Evolutionary conservation across 495 filamentous ascomycete species (phyloP).

Genomic region (Stereocaulon alpinum): DNA sequence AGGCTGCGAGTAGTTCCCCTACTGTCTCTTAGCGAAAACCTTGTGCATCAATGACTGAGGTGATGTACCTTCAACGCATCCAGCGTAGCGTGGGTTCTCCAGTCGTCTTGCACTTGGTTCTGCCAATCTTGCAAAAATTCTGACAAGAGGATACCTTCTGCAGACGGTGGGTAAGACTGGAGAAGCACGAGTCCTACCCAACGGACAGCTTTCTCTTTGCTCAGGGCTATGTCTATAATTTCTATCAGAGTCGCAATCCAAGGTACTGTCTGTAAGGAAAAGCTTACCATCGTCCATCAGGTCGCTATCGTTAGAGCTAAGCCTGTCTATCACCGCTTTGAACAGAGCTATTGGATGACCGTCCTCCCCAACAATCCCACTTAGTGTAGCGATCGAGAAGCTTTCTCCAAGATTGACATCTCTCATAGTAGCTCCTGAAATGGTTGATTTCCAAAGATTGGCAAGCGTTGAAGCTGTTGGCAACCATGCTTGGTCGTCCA

Average conservation of each 20-base stretch:
- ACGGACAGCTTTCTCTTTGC: slow-evolving; percentile 33
- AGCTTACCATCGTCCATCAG: slow-evolving; percentile 28
- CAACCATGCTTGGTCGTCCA: slow-evolving; percentile 27
- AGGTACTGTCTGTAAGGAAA: slow-evolving; percentile 13
- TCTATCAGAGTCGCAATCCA: slow-evolving; percentile 19
- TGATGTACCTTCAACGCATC: slow-evolving; percentile 35
- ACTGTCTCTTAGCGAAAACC: not conserved
- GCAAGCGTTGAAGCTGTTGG: slow-evolving; percentile 35
- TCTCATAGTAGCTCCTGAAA: slow-evolving; percentile 37
- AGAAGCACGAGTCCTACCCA: slow-evolving; percentile 47
- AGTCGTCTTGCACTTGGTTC: slow-evolving; percentile 47
- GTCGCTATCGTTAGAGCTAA: slow-evolving; percentile 23
- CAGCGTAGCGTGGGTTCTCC: slow-evolving; percentile 42
- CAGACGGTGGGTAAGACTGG: slow-evolving; percentile 30
- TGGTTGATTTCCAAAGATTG: slow-evolving; percentile 37
- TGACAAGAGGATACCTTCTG: slow-evolving; percentile 28
- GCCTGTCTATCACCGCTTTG: slow-evolving; percentile 18
- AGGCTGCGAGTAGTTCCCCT: slow-evolving; percentile 17
- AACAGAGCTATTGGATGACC: slow-evolving; percentile 14
- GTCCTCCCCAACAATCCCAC: slow-evolving; percentile 22
- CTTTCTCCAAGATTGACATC: slow-evolving; percentile 33
- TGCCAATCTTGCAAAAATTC: slow-evolving; percentile 46
- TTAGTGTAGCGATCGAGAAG: slow-evolving; percentile 12
- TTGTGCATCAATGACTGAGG: not conserved
- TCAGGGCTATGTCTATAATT: slow-evolving; percentile 36